Evolutionary conservation across 2,329 filamentous ascomycete species (phyloP).

Genomic region (Fusarium heterosporum): DNA sequence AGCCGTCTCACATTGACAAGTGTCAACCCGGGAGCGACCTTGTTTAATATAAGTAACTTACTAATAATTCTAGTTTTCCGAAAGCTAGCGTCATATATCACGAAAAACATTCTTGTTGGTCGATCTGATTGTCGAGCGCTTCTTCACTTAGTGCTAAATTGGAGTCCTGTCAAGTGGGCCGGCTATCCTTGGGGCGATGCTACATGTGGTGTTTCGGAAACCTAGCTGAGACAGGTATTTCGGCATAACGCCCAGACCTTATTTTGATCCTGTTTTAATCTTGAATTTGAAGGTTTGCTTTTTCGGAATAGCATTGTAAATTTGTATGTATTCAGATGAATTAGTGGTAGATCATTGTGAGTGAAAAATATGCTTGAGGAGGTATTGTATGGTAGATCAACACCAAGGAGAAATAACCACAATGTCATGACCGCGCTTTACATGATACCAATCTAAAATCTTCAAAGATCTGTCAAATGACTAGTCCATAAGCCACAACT

Average conservation of each 20-base stretch:
- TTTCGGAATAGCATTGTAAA: background rate
- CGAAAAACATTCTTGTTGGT: slow-evolving; percentile 2
- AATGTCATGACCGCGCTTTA: background rate
- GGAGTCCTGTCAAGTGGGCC: background rate
- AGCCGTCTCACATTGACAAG: slow-evolving; percentile 5
- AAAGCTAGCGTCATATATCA: background rate
- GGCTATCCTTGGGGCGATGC: slow-evolving; percentile 33
- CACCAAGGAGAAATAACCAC: background rate
- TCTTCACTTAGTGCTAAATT: background rate
- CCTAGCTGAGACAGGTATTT: slow-evolving; percentile 18
- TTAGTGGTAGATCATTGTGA: background rate
- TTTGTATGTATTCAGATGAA: background rate
- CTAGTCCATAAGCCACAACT: background rate
- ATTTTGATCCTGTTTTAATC: slow-evolving; percentile 20
- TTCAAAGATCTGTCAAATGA: background rate
- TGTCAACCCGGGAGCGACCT: background rate
- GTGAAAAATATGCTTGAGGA: background rate
- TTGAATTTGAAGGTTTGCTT: background rate
- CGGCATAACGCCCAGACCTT: slow-evolving; percentile 22
- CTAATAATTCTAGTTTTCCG: slow-evolving; percentile 14
- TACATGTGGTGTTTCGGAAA: slow-evolving; percentile 34
- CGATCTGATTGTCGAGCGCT: background rate
- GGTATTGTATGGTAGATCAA: background rate
- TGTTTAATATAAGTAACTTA: slow-evolving; percentile 9
- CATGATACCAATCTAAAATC: background rate